A percentile compares a stretch with the other conserved stretches of the same genome.
Evolutionary conservation across 805 yeast genomes (phyloP).

Genomic region (Starmerella apis): DNA sequence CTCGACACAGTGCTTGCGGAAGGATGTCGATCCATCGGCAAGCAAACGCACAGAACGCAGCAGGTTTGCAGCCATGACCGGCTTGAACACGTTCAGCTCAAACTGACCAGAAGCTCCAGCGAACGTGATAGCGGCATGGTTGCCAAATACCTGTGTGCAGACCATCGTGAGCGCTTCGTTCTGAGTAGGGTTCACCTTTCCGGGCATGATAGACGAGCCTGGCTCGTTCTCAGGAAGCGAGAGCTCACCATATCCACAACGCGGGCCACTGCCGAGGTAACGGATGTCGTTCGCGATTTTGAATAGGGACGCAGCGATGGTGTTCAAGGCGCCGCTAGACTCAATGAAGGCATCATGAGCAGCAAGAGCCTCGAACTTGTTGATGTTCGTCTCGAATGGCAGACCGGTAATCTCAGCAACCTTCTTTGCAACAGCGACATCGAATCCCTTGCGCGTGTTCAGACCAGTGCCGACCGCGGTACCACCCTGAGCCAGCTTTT

Average conservation of each 20-base stretch:
- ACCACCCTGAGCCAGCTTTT: constrained; percentile 93
- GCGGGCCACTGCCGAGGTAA: constrained; percentile 97
- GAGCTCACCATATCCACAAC: constrained; percentile 98
- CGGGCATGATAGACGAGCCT: constrained; percentile 99
- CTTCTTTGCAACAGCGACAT: constrained; percentile 72
- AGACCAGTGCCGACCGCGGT: constrained; percentile 99
- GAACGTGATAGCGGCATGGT: constrained; percentile 86
- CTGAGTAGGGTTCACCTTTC: constrained; percentile 98
- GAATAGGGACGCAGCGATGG: constrained; percentile 83
- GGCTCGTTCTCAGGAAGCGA: constrained; percentile 97
- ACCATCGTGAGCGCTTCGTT: constrained; percentile 98
- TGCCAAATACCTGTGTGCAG: constrained; percentile 94
- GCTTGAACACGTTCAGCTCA: constrained; percentile 96
- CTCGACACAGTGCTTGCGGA: constrained; percentile 89
- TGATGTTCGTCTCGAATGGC: constrained; percentile 88
- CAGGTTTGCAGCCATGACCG: constrained; percentile 85
- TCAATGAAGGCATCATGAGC: constrained; percentile 98
- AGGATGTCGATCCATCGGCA: constrained; percentile 81
- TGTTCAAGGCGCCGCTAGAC: constrained; percentile 94
- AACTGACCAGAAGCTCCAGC: constrained; percentile 99
- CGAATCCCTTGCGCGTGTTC: constrained; percentile 87
- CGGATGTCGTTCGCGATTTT: constrained; percentile 97
- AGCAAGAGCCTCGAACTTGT: constrained; percentile 97
- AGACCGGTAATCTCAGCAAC: constrained; percentile 80
- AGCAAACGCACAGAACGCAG: constrained; percentile 76